Evolutionary conservation across 495 filamentous ascomycete species (phyloP), one percentile per base, ranked within the genome.

Genomic region (Aspergillus cavernicola): DNA sequence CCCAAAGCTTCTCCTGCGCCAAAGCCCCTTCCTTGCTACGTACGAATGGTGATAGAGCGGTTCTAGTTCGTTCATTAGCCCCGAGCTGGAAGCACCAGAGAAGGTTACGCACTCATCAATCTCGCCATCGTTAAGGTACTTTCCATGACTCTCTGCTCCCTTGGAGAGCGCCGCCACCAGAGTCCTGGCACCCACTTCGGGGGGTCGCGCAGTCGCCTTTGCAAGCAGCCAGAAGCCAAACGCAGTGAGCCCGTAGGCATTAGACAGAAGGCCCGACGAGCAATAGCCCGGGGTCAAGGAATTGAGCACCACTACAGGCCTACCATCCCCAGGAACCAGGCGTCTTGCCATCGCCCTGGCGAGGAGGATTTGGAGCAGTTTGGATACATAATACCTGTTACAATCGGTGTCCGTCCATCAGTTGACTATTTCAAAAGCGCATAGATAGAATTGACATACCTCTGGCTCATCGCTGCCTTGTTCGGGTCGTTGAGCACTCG

Each of bases 141-240:
- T 20, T 6, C 77, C 75, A 46, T 77, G 71, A n/a, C 45, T 68
- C 24, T 72, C 66, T 19, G 40, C 40, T 1, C 68, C 72, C 1
- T 50, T 60, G 3, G 45, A 53, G 0, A 64, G 66, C 0, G 72
- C 75, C 12, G 63, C 55, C 23, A 77, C 58, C 16, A 77, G 50
- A 4, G 68, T 70, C 36, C 77, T 56, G 24, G 64, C 59, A 3
- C 76, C 79, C n/a, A 68, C 59, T 59, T 80, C 79, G 0, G 62
- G n/a, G 0, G 29, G 40, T 13, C 50, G 31, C 16, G 49, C 53
- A 24, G 10, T 22, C 2, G 38, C 38, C 12, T 40, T 23, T 1
- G 18, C 38, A 2, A 23, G 38, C 1, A 32, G 26, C 35, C 13
- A 8, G 24, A 4, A 3, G 1, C 11, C 42, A 16, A 5, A 4